Evolutionary conservation across 164 flowering plant species (phyloP).

Genomic region (Aristolochia contorta): DNA sequence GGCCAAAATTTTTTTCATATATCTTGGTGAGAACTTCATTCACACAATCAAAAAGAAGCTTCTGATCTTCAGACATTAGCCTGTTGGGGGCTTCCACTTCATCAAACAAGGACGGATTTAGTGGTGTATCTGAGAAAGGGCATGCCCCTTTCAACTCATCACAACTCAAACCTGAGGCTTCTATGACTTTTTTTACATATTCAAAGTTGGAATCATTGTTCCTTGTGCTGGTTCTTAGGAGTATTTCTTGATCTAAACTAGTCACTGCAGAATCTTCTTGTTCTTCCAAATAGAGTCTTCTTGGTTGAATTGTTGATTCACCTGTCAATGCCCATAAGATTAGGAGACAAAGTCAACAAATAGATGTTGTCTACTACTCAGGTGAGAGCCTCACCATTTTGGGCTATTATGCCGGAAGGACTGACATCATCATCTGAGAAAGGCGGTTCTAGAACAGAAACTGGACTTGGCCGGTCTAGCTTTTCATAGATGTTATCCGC

Average conservation of each 20-base stretch:
- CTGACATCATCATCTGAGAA: conserved; percentile 57
- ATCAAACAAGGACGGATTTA: conserved; percentile 44
- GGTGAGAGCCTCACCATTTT: conserved; percentile 33
- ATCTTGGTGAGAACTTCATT: conserved; percentile 66
- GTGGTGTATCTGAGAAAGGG: conserved; percentile 38
- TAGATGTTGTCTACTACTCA: background rate
- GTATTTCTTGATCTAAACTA: conserved; percentile 11
- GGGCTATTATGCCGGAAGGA: conserved; percentile 31
- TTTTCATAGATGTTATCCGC: conserved; percentile 19
- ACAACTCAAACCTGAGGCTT: conserved; percentile 44
- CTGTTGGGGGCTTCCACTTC: conserved; percentile 41
- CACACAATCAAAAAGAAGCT: conserved; percentile 64
- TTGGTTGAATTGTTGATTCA: conserved; percentile 41
- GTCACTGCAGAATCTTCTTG: conserved; percentile 14
- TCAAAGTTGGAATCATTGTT: conserved; percentile 36
- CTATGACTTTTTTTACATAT: conserved; percentile 51
- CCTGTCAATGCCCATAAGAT: conserved; percentile 24
- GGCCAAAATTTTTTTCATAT: conserved; percentile 31
- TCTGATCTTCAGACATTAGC: conserved; percentile 31
- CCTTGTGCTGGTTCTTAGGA: conserved; percentile 19
- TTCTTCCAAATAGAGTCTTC: conserved; percentile 55
- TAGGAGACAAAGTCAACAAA: background rate
- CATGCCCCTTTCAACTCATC: conserved; percentile 37
- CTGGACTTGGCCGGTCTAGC: conserved; percentile 67
- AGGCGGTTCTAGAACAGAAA: conserved; percentile 76